Evolutionary conservation across 2,329 filamentous ascomycete genomes (phyloP), one percentile per base, ranked within the genome.

Genomic region (Tolypocladium endophyticum): DNA sequence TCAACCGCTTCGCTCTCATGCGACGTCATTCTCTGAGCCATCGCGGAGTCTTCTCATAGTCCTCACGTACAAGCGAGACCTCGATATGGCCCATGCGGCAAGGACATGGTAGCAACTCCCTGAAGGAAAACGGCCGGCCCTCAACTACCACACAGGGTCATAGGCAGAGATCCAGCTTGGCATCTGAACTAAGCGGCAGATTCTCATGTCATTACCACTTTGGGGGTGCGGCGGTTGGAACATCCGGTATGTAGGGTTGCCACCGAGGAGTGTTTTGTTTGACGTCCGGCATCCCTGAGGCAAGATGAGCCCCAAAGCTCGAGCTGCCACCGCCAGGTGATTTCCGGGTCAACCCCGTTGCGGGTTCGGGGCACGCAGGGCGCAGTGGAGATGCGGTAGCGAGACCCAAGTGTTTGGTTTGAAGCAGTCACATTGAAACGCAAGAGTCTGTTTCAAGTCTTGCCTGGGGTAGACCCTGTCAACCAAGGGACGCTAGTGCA

Each of bases 351-450:
- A 6, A 25, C 45, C 30, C 20, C 14, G 47, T 12, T 23, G 55
- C 35, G 55, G 55, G 23, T 41, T 52, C 41, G n/a, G 56, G 58
- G 45, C 52, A 56, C 59, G 54, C 38, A 58, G 57, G 57, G 56
- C 56, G 45, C 57, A 50, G 36, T 55, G 57, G 39, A 41, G 58
- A 59, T n/a, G 55, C 57, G 30, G 59, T 60, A 41, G 58, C 59
- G 58, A 64, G 61, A 58, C 59, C 63, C 63, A 64, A 60, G 62
- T 64, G 64, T 70, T 72, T 71, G 61, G 66, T 71, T 71, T 69
- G 67, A 67, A 66, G 61, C 65, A 62, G 63, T 63, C 66, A 63
- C 62, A 63, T 70, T 65, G 65, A 71, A 71, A 71, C 68, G 61
- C 53, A 8, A 57, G 60, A 60, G 50, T n/a, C 41, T 43, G 64